These are phyloP conservation scores for Amoebophrya sp. DNA, from an alignment of 169 alveolate genomes.

Conservation along the genomic window DNA sequence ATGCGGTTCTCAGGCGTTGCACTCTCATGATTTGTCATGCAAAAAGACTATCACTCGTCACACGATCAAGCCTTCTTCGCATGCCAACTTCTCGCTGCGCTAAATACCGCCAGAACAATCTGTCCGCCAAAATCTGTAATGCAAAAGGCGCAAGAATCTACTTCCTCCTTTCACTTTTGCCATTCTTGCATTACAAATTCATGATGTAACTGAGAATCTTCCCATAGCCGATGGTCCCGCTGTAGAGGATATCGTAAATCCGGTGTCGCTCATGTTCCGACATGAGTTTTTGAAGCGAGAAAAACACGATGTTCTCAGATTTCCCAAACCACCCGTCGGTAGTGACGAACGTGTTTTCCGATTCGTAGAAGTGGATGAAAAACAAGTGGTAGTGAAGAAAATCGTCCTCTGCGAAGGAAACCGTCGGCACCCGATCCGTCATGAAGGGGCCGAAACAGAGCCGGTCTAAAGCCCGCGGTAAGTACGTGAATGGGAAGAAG, in stretches of 20 bases:
- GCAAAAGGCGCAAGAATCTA: too few relatives aligned
- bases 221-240: background rate
- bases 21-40: too few relatives aligned
- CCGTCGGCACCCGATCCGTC: constrained; percentile 7
- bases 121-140: too few relatives aligned
- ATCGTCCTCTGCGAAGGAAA: background rate
- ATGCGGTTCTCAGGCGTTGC: too few relatives aligned
- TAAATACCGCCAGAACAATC: too few relatives aligned
- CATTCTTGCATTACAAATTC: too few relatives aligned
- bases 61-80: too few relatives aligned
- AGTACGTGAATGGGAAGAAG: background rate
- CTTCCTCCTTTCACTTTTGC: too few relatives aligned
- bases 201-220: too few relatives aligned
- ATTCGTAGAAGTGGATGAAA: background rate
- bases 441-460: background rate
- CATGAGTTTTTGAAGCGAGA: background rate
- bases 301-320: background rate
- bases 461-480: background rate
- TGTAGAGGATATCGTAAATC: background rate
- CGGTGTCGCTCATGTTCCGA: background rate
- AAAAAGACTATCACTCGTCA: too few relatives aligned
- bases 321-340: constrained; percentile 23
- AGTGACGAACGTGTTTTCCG: background rate
- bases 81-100: too few relatives aligned
- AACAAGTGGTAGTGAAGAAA: constrained; percentile 4